phyloP scores from a whole-genome alignment of 2,329 filamentous ascomycete species.

The Gaeumannomyces tritici region DNA sequence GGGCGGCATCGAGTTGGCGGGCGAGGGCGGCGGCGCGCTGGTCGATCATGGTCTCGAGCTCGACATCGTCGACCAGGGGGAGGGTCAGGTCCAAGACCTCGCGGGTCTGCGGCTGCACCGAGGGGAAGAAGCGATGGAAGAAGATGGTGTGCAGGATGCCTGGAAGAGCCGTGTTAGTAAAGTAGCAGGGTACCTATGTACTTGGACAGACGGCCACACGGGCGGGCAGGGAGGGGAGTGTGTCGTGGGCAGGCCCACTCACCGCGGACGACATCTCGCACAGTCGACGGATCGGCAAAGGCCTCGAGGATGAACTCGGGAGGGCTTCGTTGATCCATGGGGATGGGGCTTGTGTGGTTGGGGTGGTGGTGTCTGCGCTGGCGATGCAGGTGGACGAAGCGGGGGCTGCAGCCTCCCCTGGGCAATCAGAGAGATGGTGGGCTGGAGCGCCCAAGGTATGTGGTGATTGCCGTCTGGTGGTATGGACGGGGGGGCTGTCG shows the following conservation, averaged over 20 bases:
- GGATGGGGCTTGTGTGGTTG: slow-evolving; percentile 1
- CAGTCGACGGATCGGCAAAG: slow-evolving; percentile 81
- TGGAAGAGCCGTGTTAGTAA: slow-evolving; percentile 21
- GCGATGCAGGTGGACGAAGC: neutral
- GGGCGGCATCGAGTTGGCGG: slow-evolving; percentile 56
- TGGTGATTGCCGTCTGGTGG: neutral
- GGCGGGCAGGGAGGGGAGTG: too few species aligned
- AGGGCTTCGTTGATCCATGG: slow-evolving; percentile 45
- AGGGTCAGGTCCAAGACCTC: slow-evolving; percentile 87
- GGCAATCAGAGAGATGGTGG: neutral
- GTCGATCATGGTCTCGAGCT: slow-evolving; percentile 90
- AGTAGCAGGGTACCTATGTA: too few species aligned
- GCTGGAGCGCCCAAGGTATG: too few species aligned
- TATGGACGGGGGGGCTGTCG: neutral
- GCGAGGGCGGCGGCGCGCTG: slow-evolving; percentile 72
- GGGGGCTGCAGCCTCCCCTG: neutral
- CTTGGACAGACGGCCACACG: too few species aligned
- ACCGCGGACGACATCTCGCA: slow-evolving; percentile 93
- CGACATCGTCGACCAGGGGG: slow-evolving; percentile 79
- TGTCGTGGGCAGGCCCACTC: slow-evolving; percentile 11
- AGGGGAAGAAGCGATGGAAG: slow-evolving; percentile 95
- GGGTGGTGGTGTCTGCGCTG: neutral
- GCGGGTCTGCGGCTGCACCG: slow-evolving; percentile 70
- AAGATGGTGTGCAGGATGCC: slow-evolving; percentile 95
- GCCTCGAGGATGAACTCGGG: slow-evolving; percentile 91